Evolutionary conservation across 225 moss, liverwort and hornwort species (phyloP), one percentile per base, ranked within the genome.

Genomic region (Asterella californica): DNA sequence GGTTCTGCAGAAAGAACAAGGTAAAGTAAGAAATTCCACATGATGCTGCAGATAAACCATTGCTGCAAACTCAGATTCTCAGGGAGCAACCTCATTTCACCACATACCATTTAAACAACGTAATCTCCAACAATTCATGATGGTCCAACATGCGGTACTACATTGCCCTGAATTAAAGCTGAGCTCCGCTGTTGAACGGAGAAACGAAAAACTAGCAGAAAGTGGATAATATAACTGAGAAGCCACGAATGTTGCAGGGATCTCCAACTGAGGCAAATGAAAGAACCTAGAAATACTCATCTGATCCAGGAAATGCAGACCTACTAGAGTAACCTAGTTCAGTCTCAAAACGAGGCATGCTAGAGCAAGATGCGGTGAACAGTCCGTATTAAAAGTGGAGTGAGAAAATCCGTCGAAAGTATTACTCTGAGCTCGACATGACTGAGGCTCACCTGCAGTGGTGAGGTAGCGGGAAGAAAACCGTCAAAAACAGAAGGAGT

Each of bases 401-500:
- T 42, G 14, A 37, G 15, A 5, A n/a, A 47, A 46, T 47, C 22
- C 9, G 14, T 22, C 24, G 46, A 45, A 70, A 24, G 1, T 45
- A 22, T 50, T 46, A 10, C 37, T 42, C 0, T 1, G 38, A 38
- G 38, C 50, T 55, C 70, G 3, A 32, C 19, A 75, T 57, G 64
- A 76, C 42, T 70, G 59, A 14, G 34, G 50, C 72, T 81, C 71
- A 91, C 96, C 94, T 92, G 96, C 76, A 94, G 81, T 19, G 90
- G 90, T 64, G 96, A 90, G 30, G 86, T 70, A 57, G 91, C 85
- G 78, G 94, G 87, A 50, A 96, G 94, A 69, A 94, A 91, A 80
- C 94, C 94, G 90, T 96, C 96, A 52, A 96, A 94, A 50, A 94
- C 96, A 48, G 96, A 96, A 61, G 91, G 89, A 47, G 91, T 90